These are phyloP conservation scores for Xanthoceras sorbifolium DNA, from an alignment of 345 rosid species.

Conservation along the genomic window DNA sequence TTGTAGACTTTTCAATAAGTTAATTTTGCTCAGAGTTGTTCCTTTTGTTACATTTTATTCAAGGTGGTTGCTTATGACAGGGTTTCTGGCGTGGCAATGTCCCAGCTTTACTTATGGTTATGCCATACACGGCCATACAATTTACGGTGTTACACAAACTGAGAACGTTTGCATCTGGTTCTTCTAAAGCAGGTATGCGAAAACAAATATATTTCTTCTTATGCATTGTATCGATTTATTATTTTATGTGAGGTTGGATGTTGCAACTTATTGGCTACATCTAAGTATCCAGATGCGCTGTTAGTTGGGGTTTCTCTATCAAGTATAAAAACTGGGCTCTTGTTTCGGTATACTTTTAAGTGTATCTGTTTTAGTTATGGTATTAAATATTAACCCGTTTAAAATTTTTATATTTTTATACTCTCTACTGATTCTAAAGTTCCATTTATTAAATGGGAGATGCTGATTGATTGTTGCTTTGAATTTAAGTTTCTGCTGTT, in stretches of 20 bases:
- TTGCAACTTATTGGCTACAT: background rate
- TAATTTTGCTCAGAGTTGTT: background rate
- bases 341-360: background rate
- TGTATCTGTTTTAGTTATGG: background rate
- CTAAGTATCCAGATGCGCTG: background rate
- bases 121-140: slow-evolving; percentile 97
- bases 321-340: background rate
- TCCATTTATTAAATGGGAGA: background rate
- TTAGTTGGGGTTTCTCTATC: background rate
- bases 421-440: background rate
- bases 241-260: background rate
- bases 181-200: slow-evolving; percentile 74
- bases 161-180: slow-evolving; percentile 80
- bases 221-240: background rate
- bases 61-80: slow-evolving; percentile 44
- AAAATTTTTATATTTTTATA: background rate
- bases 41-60: slow-evolving; percentile 6
- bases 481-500: background rate
- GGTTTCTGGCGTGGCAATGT: slow-evolving; percentile 99
- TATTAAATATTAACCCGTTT: background rate
- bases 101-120: slow-evolving; percentile 96
- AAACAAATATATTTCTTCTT: background rate
- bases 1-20: background rate
- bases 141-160: slow-evolving; percentile 80
- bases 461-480: background rate